Percentiles rank a stretch among this genome's conserved stretches.
These are phyloP conservation scores for Plantago major DNA, from an alignment of 257 asterid genomes.

Conservation along the genomic window DNA sequence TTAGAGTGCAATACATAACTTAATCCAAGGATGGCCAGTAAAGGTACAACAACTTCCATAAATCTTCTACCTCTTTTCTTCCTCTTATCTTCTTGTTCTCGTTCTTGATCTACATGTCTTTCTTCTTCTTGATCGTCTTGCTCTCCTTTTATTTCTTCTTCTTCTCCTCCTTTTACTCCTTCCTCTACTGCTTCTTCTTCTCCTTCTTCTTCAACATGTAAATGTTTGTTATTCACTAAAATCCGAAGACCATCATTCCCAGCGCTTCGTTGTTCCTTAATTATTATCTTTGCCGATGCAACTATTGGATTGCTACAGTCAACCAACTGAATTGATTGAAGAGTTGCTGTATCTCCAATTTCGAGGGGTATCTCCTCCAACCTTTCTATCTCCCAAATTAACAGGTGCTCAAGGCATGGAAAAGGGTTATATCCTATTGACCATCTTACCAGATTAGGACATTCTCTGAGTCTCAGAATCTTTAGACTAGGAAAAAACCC, in stretches of 20 bases:
- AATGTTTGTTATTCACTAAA: background rate
- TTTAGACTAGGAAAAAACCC: background rate
- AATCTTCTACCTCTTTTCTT: too few species aligned
- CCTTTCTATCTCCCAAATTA: background rate
- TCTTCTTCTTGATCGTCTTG: too few species aligned
- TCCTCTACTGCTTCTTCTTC: too few species aligned
- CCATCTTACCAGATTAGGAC: constrained; percentile 2
- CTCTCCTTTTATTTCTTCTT: too few species aligned
- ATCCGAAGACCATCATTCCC: constrained; percentile 10
- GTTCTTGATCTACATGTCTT: too few species aligned
- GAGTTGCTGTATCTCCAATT: background rate
- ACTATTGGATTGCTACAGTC: background rate
- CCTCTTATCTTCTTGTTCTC: too few species aligned
- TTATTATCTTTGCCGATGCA: background rate
- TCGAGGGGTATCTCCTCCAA: constrained; percentile 8
- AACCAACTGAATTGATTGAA: constrained; percentile 3
- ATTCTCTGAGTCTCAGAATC: background rate
- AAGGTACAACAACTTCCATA: too few species aligned
- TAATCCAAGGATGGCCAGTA: too few species aligned
- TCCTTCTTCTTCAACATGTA: background rate
- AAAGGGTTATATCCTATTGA: background rate
- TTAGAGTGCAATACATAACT: too few species aligned
- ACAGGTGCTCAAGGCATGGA: constrained; percentile 14
- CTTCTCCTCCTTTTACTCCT: too few species aligned
- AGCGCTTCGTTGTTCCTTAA: constrained; percentile 8